phyloP scores from a whole-genome alignment of 495 filamentous ascomycete genomes.

The Astrocystis sublimbata region DNA sequence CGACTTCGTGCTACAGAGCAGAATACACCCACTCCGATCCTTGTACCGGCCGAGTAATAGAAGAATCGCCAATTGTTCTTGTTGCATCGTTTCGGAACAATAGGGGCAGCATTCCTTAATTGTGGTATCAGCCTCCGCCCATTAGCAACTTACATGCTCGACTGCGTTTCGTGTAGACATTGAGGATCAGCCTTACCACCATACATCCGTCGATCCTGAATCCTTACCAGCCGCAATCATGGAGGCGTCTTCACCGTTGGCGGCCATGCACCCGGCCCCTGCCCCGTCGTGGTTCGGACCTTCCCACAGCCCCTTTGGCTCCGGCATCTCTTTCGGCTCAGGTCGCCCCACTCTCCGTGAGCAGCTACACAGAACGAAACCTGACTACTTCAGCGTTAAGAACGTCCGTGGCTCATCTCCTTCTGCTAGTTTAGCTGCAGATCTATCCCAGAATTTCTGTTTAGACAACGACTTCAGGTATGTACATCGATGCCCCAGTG shows the following conservation, averaged over 20 bases:
- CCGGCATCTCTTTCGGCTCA: constrained; percentile 58
- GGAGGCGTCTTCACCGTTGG: constrained; percentile 92
- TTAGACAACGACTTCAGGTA: constrained; percentile 82
- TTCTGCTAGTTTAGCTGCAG: constrained; percentile 83
- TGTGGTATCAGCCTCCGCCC: constrained; percentile 19
- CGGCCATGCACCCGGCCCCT: constrained; percentile 85
- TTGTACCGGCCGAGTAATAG: constrained; percentile 2
- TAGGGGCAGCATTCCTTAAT: constrained; percentile 24
- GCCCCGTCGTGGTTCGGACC: constrained; percentile 54
- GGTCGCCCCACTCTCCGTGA: constrained; percentile 56
- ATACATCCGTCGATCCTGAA: constrained; percentile 16
- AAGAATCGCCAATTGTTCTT: constrained; percentile 25
- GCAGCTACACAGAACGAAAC: constrained; percentile 50
- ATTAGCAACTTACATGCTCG: constrained; percentile 22
- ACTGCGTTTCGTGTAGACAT: constrained; percentile 21
- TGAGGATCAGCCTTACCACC: constrained; percentile 26
- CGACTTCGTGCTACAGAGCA: constrained; percentile 2
- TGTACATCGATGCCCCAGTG: constrained; percentile 29
- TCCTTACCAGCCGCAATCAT: constrained; percentile 48
- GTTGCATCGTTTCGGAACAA: constrained; percentile 16
- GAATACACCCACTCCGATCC: background rate
- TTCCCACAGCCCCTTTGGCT: constrained; percentile 56
- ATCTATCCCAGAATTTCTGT: constrained; percentile 95
- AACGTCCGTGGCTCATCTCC: constrained; percentile 83
- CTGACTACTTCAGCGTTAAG: constrained; percentile 78